Percentiles rank a stretch among this genome's conserved stretches.
These are phyloP conservation scores for Kodamaea fungicola DNA, from an alignment of 1,139 yeast genomes.

Conservation along the genomic window DNA sequence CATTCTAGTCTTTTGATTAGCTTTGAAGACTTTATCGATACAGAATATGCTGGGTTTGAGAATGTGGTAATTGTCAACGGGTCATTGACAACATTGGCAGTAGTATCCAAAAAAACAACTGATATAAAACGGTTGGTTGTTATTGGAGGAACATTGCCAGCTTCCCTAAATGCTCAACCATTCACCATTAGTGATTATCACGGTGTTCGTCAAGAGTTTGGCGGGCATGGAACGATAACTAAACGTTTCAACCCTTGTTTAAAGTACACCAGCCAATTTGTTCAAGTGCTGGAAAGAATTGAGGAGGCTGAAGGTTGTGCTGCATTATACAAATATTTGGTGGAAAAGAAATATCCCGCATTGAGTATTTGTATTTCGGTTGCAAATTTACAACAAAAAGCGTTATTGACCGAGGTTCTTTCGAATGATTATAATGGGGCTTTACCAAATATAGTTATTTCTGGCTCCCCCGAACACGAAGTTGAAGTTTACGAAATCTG, in stretches of 20 bases:
- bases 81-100: constrained; percentile 3
- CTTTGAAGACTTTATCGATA: constrained; percentile 10
- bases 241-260: constrained; percentile 39
- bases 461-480: constrained; percentile 3
- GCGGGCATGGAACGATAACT: background rate
- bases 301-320: constrained; percentile 57
- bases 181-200: background rate
- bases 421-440: constrained; percentile 9
- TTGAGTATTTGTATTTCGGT: constrained; percentile 40
- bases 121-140: constrained; percentile 6
- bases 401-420: constrained; percentile 22
- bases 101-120: constrained; percentile 5
- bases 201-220: constrained; percentile 7
- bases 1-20: constrained; percentile 10
- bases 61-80: constrained; percentile 12
- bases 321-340: constrained; percentile 45
- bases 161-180: background rate
- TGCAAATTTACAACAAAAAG: constrained; percentile 35
- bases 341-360: constrained; percentile 42
- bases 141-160: constrained; percentile 7
- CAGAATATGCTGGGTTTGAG: constrained; percentile 5
- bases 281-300: constrained; percentile 31
- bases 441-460: constrained; percentile 10
- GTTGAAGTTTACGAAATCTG: constrained; percentile 12
- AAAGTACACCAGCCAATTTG: constrained; percentile 29